Conservation (phyloP, 1,284 basidiomycete genomes). For the Ustilago loliicola region DNA sequence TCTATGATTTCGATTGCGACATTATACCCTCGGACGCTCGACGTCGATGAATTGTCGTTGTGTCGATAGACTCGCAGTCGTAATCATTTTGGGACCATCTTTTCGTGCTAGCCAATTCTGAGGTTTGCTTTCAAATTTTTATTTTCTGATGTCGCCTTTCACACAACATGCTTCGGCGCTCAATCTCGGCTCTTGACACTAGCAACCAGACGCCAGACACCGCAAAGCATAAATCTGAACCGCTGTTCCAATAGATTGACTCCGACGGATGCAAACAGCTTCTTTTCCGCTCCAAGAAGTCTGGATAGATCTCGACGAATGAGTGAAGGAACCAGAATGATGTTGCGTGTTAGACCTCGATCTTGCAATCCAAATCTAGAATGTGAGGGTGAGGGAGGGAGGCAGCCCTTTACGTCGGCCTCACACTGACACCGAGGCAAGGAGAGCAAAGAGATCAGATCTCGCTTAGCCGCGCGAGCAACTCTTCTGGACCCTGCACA, state of each 20-base stretch:
- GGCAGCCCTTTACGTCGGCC: slow-evolving; percentile 32
- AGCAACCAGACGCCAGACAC: slow-evolving; percentile 10
- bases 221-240: not conserved
- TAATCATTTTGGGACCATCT: slow-evolving; percentile 4
- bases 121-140: not conserved
- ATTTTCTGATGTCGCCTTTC: slow-evolving; percentile 4
- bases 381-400: slow-evolving; percentile 10
- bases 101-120: not conserved
- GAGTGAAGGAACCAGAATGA: not conserved
- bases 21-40: not conserved
- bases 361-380: not conserved
- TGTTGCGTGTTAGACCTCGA: not conserved
- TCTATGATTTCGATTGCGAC: not conserved
- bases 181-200: slow-evolving; percentile 9
- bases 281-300: not conserved
- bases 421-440: slow-evolving; percentile 36
- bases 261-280: not conserved
- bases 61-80: not conserved
- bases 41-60: not conserved
- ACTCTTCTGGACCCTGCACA: slow-evolving; percentile 19
- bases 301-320: not conserved
- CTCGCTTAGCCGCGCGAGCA: slow-evolving; percentile 4
- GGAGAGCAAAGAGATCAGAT: slow-evolving; percentile 9
- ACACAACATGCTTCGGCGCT: slow-evolving; percentile 15
- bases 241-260: not conserved